Base-by-base conservation (phyloP, 2,329 filamentous ascomycete species). In the Endoconidiophora laricicola region DNA sequence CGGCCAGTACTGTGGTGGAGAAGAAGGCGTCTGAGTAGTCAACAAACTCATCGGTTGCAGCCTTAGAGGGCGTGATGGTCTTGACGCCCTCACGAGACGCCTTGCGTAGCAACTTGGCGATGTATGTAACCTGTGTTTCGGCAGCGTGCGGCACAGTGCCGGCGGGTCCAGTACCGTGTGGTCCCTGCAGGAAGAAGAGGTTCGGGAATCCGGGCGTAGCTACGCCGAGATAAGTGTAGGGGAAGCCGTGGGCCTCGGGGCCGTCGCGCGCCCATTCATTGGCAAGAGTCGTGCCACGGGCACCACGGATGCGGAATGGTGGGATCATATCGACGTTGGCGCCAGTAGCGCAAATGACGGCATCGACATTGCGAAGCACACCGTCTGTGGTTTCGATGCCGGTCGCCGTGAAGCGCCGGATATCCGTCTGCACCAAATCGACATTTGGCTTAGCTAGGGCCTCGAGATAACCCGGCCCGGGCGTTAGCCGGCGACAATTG, bases 331-430 rank as follows among this genome's bases (percentile, higher is more conserved):
- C 70, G 9, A 70, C 68, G 55, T 81, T 79, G 6, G 78, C 77
- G 1, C 81, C 81, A 0, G 81, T 86, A 1, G 79, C 76, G 57
- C 79, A 84, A 56, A 85, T 76, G 4, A 83, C 65, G 12, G 76
- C 74, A 53, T 83, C 79, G 0, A 81, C 76, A 14, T 74, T 67
- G 2, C 76, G 64, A 26, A 72, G 65, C 0, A 59, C 59, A 2
- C 78, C 78, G 55, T 83, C 78, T 0, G 60, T 62, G 0, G 76
- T 80, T 56, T 76, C 69, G 43, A 83, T 79, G 0, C 77, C 77
- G 0, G 66, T 74, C 37, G 66, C 63, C 0, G 74, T 81, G 54
- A 85, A 76, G 0, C 69, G 66, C 16, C 66, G 65, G 58, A 83
- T 83, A 0, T 62, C 69, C 0, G 69, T 70, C 33, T 67, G 68